These are phyloP conservation scores for Xylaria sp. DNA, from an alignment of 2,329 filamentous ascomycete species.

Conservation along the genomic window DNA sequence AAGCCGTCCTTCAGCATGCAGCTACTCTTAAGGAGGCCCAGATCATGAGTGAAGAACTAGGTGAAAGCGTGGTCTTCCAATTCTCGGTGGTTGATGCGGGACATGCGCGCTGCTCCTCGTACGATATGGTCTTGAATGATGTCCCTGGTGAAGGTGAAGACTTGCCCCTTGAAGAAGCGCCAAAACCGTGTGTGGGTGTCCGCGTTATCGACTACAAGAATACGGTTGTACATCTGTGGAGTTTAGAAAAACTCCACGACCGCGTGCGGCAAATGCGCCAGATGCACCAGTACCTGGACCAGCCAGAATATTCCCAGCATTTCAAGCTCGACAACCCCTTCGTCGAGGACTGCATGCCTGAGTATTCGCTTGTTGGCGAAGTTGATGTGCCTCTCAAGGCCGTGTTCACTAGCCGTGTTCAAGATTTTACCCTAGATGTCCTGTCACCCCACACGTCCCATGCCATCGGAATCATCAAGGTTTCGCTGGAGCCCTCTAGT, in stretches of 20 bases:
- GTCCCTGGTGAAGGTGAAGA: conserved; percentile 85
- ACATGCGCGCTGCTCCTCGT: conserved; percentile 87
- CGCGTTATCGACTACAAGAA: conserved; percentile 90
- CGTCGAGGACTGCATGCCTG: conserved; percentile 84
- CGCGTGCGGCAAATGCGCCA: conserved; percentile 92
- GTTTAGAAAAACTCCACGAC: conserved; percentile 85
- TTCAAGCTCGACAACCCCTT: conserved; percentile 93
- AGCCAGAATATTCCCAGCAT: conserved; percentile 92
- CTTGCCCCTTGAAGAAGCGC: conserved; percentile 74
- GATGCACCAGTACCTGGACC: conserved; percentile 94
- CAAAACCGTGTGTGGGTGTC: conserved; percentile 88
- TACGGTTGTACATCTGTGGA: conserved; percentile 88
- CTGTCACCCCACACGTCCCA: conserved; percentile 90
- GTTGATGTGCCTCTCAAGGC: conserved; percentile 89
- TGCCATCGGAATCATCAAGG: conserved; percentile 84
- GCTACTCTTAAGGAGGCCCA: conserved; percentile 91
- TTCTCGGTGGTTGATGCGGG: conserved; percentile 90
- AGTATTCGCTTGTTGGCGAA: conserved; percentile 91
- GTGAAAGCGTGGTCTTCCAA: conserved; percentile 91
- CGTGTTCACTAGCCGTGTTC: conserved; percentile 91
- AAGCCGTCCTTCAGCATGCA: conserved; percentile 85
- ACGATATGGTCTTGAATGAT: conserved; percentile 93
- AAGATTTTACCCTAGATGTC: conserved; percentile 90
- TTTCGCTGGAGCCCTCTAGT: conserved; percentile 91
- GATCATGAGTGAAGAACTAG: conserved; percentile 95